Percentiles rank a stretch among this genome's conserved stretches.
phyloP scores from a whole-genome alignment of 2,329 filamentous ascomycete genomes.

The Cladosporium velox region DNA sequence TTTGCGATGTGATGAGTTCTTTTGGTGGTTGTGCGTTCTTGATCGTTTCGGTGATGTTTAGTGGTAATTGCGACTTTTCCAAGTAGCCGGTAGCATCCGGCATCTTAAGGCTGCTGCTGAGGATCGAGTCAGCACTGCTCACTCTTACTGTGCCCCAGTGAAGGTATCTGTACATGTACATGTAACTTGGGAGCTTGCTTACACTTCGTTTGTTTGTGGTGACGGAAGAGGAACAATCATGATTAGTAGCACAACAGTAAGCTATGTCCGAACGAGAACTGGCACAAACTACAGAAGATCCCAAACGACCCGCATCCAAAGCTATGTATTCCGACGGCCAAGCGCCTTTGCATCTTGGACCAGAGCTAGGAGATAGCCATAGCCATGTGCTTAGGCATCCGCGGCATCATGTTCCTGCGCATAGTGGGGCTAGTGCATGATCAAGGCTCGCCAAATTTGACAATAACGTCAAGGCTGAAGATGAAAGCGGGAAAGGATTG shows the following conservation, averaged over 20 bases:
- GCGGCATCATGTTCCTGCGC: slow-evolving; percentile 1
- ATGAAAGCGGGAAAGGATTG: slow-evolving; percentile 7
- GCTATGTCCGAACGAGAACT: not conserved
- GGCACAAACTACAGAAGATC: not conserved
- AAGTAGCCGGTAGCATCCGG: not conserved
- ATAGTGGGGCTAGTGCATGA: not conserved
- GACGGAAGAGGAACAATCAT: not conserved
- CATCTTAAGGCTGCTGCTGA: not conserved
- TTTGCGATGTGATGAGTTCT: not conserved
- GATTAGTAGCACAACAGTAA: not conserved
- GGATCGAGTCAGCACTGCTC: not conserved
- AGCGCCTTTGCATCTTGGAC: slow-evolving; percentile 2
- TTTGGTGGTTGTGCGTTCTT: not conserved
- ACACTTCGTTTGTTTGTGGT: not conserved
- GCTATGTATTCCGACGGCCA: not conserved
- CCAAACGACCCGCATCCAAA: not conserved
- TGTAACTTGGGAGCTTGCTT: not conserved
- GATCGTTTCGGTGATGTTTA: not conserved
- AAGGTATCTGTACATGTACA: not conserved
- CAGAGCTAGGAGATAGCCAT: slow-evolving; percentile 3
- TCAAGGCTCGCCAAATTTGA: slow-evolving; percentile 9
- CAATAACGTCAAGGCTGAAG: not conserved
- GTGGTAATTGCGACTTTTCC: not conserved
- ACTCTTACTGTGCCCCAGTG: not conserved
- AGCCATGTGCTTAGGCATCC: slow-evolving; percentile 8